Conservation (phyloP, 371 early-diverging fungal species). For the Fennellomyces sp. region DNA sequence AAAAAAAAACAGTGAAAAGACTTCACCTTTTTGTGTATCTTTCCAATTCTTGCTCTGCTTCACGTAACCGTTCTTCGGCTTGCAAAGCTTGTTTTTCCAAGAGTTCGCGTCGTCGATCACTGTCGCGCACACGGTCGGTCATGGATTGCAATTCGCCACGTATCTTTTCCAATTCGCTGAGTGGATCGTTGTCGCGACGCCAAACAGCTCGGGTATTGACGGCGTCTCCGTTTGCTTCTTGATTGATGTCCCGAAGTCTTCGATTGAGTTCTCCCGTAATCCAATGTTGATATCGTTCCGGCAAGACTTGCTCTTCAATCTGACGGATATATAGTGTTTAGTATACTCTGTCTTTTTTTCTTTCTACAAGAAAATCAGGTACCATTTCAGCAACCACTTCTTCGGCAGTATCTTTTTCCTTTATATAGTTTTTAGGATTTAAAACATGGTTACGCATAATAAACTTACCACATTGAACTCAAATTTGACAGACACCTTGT, state of each 20-base stretch:
- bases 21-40: background rate
- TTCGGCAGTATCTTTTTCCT: conserved; percentile 89
- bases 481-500: conserved; percentile 87
- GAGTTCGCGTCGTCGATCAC: conserved; percentile 32
- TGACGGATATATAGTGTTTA: too few relatives aligned
- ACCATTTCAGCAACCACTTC: conserved; percentile 93
- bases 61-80: conserved; percentile 38
- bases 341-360: too few relatives aligned
- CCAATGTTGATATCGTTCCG: conserved; percentile 73
- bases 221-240: conserved; percentile 47
- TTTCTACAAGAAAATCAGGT: too few relatives aligned
- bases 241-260: conserved; percentile 75
- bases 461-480: conserved; percentile 90
- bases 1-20: background rate
- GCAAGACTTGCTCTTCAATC: conserved; percentile 84
- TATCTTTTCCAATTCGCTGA: conserved; percentile 37
- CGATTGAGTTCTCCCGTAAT: conserved; percentile 89
- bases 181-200: conserved; percentile 35
- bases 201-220: conserved; percentile 38
- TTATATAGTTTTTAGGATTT: too few relatives aligned
- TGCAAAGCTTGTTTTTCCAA: conserved; percentile 24
- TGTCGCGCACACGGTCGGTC: conserved; percentile 32
- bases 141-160: conserved; percentile 29
- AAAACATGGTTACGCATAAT: too few relatives aligned
- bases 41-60: conserved; percentile 27